Conservation (phyloP, 164 flowering plant genomes). For the Sextonia rubra region DNA sequence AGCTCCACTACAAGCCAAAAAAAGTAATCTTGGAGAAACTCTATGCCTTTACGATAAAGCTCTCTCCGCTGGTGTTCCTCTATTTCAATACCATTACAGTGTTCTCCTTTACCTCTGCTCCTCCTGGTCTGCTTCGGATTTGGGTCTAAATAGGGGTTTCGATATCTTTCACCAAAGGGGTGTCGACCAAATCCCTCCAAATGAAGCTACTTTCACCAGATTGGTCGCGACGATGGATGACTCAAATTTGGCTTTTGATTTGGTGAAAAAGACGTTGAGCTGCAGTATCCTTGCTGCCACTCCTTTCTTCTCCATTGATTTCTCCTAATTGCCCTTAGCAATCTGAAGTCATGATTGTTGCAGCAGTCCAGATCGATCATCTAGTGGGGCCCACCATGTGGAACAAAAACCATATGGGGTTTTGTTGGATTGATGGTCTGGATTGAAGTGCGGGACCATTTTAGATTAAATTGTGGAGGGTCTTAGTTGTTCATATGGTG, state of each 20-base stretch:
- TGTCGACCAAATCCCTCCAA: slow-evolving; percentile 50
- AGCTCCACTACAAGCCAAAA: slow-evolving; percentile 47
- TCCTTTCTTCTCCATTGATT: too few relatives aligned
- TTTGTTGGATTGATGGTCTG: too few relatives aligned
- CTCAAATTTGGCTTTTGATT: slow-evolving; percentile 81
- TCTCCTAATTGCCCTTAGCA: too few relatives aligned
- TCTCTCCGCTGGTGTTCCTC: slow-evolving; percentile 26
- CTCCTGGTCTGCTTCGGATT: slow-evolving; percentile 14
- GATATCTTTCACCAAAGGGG: slow-evolving; percentile 73
- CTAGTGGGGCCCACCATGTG: too few relatives aligned
- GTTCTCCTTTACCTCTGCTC: slow-evolving; percentile 75
- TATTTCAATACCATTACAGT: slow-evolving; percentile 59
- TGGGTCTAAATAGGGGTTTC: slow-evolving; percentile 60
- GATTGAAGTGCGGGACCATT: too few relatives aligned
- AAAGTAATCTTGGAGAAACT: slow-evolving; percentile 48
- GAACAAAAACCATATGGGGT: too few relatives aligned
- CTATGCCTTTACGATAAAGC: slow-evolving; percentile 73
- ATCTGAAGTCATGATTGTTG: too few relatives aligned
- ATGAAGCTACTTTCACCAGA: slow-evolving; percentile 93
- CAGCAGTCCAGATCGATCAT: too few relatives aligned
- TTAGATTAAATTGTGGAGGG: too few relatives aligned
- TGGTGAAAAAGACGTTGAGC: slow-evolving; percentile 65
- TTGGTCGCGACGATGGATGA: slow-evolving; percentile 67
- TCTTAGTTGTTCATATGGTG: too few relatives aligned
- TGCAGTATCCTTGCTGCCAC: slow-evolving; percentile 41